Percentiles rank a stretch among this genome's conserved stretches.
Conservation (phyloP, 805 yeast species). For the Wickerhamiella allomyrinae region DNA sequence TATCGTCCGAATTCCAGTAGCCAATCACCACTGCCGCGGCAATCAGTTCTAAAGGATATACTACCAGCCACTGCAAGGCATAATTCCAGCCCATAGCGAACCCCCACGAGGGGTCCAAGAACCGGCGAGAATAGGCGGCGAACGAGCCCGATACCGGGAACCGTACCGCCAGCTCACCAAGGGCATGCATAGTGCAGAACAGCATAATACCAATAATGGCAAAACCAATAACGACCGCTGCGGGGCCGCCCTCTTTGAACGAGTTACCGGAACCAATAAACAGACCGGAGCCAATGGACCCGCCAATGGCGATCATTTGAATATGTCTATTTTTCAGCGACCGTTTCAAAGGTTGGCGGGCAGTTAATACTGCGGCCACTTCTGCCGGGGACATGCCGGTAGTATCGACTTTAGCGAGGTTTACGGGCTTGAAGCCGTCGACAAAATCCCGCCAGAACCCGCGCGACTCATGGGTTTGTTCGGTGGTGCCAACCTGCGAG, state of each 20-base stretch:
- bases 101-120: conserved; percentile 49
- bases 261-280: conserved; percentile 38
- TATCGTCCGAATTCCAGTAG: conserved; percentile 37
- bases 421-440: conserved; percentile 16
- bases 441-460: conserved; percentile 2
- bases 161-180: conserved; percentile 54
- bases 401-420: conserved; percentile 10
- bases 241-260: conserved; percentile 35
- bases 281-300: conserved; percentile 64
- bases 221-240: conserved; percentile 35
- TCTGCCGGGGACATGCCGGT: conserved; percentile 16
- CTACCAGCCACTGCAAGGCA: conserved; percentile 43
- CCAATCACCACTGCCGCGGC: conserved; percentile 42
- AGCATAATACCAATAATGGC: conserved; percentile 40
- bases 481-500: not conserved
- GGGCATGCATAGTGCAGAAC: conserved; percentile 42
- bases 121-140: conserved; percentile 40
- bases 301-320: conserved; percentile 60
- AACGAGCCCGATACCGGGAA: conserved; percentile 49
- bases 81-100: conserved; percentile 59
- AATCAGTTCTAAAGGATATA: conserved; percentile 48
- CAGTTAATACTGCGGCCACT: conserved; percentile 10
- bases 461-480: not conserved
- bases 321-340: conserved; percentile 24
- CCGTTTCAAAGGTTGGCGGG: conserved; percentile 22